Evolutionary conservation across 805 yeast genomes (phyloP).

Genomic region (Zygotorulaspora sp.): DNA sequence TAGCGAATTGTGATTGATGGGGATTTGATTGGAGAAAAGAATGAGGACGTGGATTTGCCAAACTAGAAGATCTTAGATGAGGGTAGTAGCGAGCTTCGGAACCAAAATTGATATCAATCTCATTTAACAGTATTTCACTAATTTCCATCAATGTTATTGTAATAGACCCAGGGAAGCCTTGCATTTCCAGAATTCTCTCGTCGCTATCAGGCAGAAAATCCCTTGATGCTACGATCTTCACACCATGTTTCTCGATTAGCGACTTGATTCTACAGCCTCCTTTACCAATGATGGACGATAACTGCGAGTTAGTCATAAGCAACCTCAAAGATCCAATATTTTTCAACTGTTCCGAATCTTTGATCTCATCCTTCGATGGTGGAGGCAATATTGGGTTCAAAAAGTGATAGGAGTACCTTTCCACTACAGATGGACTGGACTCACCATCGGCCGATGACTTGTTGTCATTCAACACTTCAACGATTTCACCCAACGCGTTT

Average conservation of each 20-base stretch:
- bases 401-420: slow-evolving; percentile 47
- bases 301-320: slow-evolving; percentile 75
- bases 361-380: slow-evolving; percentile 29
- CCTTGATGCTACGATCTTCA: slow-evolving; percentile 83
- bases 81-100: slow-evolving; percentile 51
- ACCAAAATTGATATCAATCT: slow-evolving; percentile 21
- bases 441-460: slow-evolving; percentile 7
- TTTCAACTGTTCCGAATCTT: slow-evolving; percentile 24
- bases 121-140: slow-evolving; percentile 26
- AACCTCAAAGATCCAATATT: slow-evolving; percentile 48
- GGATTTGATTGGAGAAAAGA: not conserved
- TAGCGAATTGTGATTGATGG: slow-evolving; percentile 4
- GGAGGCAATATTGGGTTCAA: slow-evolving; percentile 33
- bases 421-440: slow-evolving; percentile 38
- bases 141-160: slow-evolving; percentile 59
- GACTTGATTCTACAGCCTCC: slow-evolving; percentile 77
- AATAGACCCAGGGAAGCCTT: slow-evolving; percentile 67
- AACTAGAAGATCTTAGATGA: slow-evolving; percentile 41
- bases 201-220: slow-evolving; percentile 75
- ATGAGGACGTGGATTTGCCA: slow-evolving; percentile 1
- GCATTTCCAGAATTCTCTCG: slow-evolving; percentile 82
- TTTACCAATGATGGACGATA: slow-evolving; percentile 85
- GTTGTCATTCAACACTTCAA: slow-evolving; percentile 42
- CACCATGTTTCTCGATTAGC: slow-evolving; percentile 52
- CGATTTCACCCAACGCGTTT: slow-evolving; percentile 63